Evolutionary conservation across 2,329 filamentous ascomycete genomes (phyloP).

Genomic region (Fusarium concolor): DNA sequence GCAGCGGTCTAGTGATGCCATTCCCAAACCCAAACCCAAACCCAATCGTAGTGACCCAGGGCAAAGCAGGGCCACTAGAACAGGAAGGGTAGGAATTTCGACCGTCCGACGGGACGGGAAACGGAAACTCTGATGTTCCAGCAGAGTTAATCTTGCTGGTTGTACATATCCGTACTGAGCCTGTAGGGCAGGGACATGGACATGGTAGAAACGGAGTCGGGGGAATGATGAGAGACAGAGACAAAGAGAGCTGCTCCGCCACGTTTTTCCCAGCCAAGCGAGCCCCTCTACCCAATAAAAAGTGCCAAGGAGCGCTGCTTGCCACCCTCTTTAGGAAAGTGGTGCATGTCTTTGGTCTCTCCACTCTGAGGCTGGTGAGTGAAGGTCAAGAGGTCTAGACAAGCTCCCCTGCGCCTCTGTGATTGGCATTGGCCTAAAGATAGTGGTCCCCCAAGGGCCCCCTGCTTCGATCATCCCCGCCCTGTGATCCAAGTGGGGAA

Average conservation of each 20-base stretch:
- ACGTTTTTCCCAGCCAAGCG: constrained; percentile 35
- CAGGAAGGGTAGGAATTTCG: background rate
- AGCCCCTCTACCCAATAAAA: constrained; percentile 11
- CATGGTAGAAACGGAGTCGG: constrained; percentile 8
- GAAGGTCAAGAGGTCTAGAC: no score
- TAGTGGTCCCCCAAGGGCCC: background rate
- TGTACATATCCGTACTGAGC: no score
- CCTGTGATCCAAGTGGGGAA: constrained; percentile 29
- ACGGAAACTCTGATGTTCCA: constrained; percentile 22
- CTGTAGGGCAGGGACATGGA: no score
- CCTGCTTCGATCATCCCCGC: constrained; percentile 34
- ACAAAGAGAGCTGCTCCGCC: constrained; percentile 32
- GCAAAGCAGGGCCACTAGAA: background rate
- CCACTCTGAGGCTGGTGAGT: constrained; percentile 22
- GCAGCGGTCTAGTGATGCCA: constrained; percentile 10
- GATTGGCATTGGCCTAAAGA: no score
- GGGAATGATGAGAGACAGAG: background rate
- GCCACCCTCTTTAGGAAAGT: constrained; percentile 21
- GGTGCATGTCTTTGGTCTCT: constrained; percentile 10
- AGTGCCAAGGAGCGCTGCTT: constrained; percentile 20
- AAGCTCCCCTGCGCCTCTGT: no score
- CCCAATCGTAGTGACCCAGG: no score
- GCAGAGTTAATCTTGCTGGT: background rate
- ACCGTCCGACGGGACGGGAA: background rate
- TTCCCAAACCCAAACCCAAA: constrained; percentile 18